phyloP scores from a whole-genome alignment of 139 green algal genomes.

The Chlorella vulgaris region DNA sequence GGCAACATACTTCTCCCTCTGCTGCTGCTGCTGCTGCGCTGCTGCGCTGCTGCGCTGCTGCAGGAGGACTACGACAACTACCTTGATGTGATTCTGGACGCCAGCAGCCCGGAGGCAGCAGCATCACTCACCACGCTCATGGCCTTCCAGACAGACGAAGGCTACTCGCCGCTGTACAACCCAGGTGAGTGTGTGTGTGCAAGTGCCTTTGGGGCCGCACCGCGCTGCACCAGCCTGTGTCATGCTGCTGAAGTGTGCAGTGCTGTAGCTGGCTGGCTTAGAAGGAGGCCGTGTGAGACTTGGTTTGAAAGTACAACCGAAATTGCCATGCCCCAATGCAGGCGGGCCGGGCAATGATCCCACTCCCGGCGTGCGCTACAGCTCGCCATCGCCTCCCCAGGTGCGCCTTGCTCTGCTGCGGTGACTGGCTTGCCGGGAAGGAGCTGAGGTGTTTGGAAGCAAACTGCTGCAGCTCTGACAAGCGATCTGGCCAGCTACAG shows the following conservation, averaged over 20 bases:
- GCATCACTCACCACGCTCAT: not conserved
- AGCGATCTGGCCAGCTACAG: not conserved
- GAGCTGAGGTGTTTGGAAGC: no score
- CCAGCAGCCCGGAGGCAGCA: not conserved
- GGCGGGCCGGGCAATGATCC: slow-evolving; percentile 1
- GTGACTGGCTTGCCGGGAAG: no score
- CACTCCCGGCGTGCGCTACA: not conserved
- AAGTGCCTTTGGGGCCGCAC: no score
- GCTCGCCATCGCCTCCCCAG: not conserved
- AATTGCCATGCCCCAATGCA: no score
- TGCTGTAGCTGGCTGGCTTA: no score
- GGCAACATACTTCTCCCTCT: not conserved
- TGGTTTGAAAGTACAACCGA: no score
- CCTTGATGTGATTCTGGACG: slow-evolving; percentile 14
- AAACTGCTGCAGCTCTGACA: not conserved
- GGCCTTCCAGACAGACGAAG: not conserved
- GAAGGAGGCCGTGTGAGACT: no score
- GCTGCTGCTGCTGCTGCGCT: not conserved
- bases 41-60: no score
- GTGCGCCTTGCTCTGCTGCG: not conserved
- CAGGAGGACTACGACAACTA: slow-evolving; percentile 33
- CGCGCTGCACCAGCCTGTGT: no score
- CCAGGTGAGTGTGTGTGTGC: not conserved
- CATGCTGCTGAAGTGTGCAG: no score
- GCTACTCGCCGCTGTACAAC: slow-evolving; percentile 13